These are phyloP conservation scores for Ophiocordyceps australis DNA, from an alignment of 2,329 filamentous ascomycete genomes.

Conservation along the genomic window DNA sequence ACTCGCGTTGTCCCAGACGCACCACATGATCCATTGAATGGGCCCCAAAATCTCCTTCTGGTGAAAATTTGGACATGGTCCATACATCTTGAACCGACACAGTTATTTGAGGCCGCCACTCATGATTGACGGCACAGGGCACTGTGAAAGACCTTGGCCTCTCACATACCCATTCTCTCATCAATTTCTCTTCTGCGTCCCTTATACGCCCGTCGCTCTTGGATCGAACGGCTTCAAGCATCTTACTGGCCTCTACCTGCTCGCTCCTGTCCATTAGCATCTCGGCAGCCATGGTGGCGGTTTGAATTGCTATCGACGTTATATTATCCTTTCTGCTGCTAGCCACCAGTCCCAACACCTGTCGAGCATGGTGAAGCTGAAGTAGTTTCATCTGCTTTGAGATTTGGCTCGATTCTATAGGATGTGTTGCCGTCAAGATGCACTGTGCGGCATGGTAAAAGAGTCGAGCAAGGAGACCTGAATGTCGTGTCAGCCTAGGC, in stretches of 20 bases:
- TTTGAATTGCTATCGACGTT: constrained; percentile 60
- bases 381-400: constrained; percentile 50
- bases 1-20: too few species aligned
- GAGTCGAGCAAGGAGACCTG: constrained; percentile 59
- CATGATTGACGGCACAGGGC: too few species aligned
- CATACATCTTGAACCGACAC: too few species aligned
- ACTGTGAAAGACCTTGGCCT: too few species aligned
- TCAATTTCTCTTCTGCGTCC: constrained; percentile 55
- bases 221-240: constrained; percentile 56
- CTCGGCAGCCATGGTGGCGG: constrained; percentile 59
- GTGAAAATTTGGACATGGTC: too few species aligned
- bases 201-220: constrained; percentile 66
- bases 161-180: constrained; percentile 64
- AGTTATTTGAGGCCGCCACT: too few species aligned
- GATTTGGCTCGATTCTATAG: constrained; percentile 38
- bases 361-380: constrained; percentile 58
- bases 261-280: constrained; percentile 50
- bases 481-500: not conserved
- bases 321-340: constrained; percentile 70
- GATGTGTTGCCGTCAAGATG: constrained; percentile 64
- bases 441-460: constrained; percentile 83
- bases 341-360: constrained; percentile 78
- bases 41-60: too few species aligned
- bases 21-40: too few species aligned
- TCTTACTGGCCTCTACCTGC: constrained; percentile 63